Conservation (phyloP, 1,139 yeast species). For the Candida tetrigidarum region DNA sequence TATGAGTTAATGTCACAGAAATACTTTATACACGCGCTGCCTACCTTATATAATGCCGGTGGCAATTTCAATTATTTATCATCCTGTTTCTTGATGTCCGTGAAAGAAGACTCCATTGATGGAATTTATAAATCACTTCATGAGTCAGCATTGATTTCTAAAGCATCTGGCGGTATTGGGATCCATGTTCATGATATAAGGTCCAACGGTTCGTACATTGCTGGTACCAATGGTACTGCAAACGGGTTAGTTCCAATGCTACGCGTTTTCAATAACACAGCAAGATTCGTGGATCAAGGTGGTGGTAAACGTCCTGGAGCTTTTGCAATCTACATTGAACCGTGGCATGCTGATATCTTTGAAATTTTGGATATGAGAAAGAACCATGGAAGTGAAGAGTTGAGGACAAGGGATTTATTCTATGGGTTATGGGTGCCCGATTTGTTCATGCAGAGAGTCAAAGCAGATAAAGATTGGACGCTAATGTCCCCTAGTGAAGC, state of each 20-base stretch:
- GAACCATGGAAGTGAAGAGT: slow-evolving; percentile 62
- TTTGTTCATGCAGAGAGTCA: slow-evolving; percentile 59
- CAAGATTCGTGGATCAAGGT: slow-evolving; percentile 66
- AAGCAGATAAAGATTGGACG: slow-evolving; percentile 53
- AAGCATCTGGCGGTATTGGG: slow-evolving; percentile 64
- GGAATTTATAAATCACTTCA: slow-evolving; percentile 60
- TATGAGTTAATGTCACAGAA: slow-evolving; percentile 55
- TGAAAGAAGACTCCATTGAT: slow-evolving; percentile 62
- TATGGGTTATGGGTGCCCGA: slow-evolving; percentile 66
- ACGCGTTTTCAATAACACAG: slow-evolving; percentile 61
- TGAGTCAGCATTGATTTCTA: slow-evolving; percentile 58
- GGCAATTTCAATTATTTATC: slow-evolving; percentile 52
- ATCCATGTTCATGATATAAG: slow-evolving; percentile 59
- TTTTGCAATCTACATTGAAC: slow-evolving; percentile 62
- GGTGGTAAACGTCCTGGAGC: slow-evolving; percentile 69
- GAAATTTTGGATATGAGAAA: slow-evolving; percentile 55
- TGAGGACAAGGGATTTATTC: slow-evolving; percentile 59
- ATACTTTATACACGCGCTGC: slow-evolving; percentile 59
- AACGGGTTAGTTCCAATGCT: slow-evolving; percentile 64
- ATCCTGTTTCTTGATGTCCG: slow-evolving; percentile 59
- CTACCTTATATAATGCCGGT: slow-evolving; percentile 59
- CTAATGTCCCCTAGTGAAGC: slow-evolving; percentile 58
- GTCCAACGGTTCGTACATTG: slow-evolving; percentile 52
- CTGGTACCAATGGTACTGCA: slow-evolving; percentile 59
- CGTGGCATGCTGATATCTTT: slow-evolving; percentile 64